phyloP scores from a whole-genome alignment of 2,329 filamentous ascomycete genomes.

The Hymenoscyphus occultus region DNA sequence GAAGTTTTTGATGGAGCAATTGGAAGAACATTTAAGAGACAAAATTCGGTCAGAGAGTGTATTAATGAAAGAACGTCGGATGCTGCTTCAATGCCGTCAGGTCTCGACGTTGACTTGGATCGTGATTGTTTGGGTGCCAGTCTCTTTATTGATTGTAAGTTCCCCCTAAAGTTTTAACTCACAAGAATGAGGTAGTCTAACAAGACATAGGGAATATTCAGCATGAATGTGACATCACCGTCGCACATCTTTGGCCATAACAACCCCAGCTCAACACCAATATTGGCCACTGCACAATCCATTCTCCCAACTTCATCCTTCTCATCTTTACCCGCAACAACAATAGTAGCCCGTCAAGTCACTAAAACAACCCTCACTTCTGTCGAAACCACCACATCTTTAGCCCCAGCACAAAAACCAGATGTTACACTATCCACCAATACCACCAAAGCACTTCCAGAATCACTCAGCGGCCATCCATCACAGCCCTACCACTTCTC shows the following conservation, averaged over 20 bases:
- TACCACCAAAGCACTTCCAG: not conserved
- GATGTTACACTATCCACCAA: not conserved
- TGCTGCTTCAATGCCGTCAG: conserved; percentile 15
- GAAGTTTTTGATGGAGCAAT: conserved; percentile 17
- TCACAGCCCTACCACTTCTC: conserved; percentile 7
- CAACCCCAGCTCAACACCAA: conserved; percentile 1
- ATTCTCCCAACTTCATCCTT: not conserved
- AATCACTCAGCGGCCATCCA: not conserved
- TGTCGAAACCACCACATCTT: not conserved
- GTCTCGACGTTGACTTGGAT: conserved; percentile 13
- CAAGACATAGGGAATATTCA: conserved; percentile 15
- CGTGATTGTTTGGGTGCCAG: conserved; percentile 13
- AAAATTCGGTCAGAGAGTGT: conserved; percentile 13
- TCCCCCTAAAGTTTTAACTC: not conserved
- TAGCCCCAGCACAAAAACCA: not conserved
- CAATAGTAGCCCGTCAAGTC: conserved; percentile 5
- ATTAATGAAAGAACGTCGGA: conserved; percentile 20
- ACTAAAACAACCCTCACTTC: conserved; percentile 5
- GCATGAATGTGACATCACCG: conserved; percentile 16
- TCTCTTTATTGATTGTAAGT: conserved; percentile 17
- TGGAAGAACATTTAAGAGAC: conserved; percentile 16
- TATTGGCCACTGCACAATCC: not conserved
- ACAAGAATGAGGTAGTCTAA: not conserved
- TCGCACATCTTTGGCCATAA: conserved; percentile 2
- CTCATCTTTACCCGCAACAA: not conserved